phyloP scores from a whole-genome alignment of 2,329 filamentous ascomycete genomes.

The Botrytis squamosa region DNA sequence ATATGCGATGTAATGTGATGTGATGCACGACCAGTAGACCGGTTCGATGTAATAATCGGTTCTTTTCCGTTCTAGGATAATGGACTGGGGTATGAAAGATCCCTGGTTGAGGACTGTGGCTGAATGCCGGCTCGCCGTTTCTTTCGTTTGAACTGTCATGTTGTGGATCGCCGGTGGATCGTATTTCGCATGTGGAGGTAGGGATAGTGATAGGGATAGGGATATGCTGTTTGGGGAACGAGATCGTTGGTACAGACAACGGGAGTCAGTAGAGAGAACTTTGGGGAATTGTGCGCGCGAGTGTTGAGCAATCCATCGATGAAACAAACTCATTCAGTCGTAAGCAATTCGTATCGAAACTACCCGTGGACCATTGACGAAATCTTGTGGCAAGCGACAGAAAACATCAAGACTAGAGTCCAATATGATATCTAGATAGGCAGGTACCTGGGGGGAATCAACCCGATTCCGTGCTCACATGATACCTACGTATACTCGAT shows the following conservation, averaged over 20 bases:
- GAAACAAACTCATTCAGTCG: neutral
- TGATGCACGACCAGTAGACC: neutral
- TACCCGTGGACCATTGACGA: neutral
- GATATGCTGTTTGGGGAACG: neutral
- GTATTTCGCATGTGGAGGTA: neutral
- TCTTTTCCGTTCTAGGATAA: neutral
- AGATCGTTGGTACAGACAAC: neutral
- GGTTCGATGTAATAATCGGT: neutral
- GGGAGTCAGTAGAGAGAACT: neutral
- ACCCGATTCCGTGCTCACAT: neutral
- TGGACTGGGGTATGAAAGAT: neutral
- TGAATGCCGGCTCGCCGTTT: slow-evolving; percentile 4
- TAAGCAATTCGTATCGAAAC: neutral
- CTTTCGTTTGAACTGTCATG: neutral
- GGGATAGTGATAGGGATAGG: neutral
- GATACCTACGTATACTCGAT: neutral
- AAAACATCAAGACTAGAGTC: neutral
- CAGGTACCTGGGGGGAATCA: neutral
- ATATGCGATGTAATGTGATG: neutral
- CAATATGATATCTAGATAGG: neutral
- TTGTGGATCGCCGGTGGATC: neutral
- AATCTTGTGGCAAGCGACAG: neutral
- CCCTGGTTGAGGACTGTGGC: neutral
- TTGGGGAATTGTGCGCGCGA: neutral
- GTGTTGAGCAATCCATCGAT: neutral